phyloP scores from a whole-genome alignment of 140 eudicot genomes.

The Anethum foeniculum region DNA sequence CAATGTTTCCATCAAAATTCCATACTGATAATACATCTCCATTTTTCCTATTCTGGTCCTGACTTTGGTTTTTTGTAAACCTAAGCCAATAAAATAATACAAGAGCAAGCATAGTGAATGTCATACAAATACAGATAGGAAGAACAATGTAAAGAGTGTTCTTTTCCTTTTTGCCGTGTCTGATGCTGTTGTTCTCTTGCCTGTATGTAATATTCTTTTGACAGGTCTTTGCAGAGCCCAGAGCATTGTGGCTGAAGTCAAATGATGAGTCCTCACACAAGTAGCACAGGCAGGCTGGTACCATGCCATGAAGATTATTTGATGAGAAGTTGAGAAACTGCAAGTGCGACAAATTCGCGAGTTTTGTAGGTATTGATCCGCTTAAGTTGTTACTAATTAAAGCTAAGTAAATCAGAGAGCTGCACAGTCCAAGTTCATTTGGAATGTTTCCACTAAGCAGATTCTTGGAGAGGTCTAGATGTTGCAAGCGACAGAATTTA shows the following conservation, averaged over 20 bases:
- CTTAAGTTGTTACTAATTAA: neutral
- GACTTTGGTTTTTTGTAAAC: too few relatives aligned
- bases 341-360: neutral
- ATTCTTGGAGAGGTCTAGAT: constrained; percentile 6
- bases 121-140: too few relatives aligned
- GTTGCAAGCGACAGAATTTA: neutral
- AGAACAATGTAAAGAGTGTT: neutral
- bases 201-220: neutral
- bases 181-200: neutral
- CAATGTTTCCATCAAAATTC: too few relatives aligned
- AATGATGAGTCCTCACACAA: neutral
- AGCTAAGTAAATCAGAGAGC: neutral
- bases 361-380: neutral
- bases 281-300: constrained; percentile 2
- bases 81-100: too few relatives aligned
- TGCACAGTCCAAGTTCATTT: constrained; percentile 2
- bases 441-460: neutral
- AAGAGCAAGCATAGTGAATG: too few relatives aligned
- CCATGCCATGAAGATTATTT: neutral
- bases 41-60: too few relatives aligned
- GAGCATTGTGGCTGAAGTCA: neutral
- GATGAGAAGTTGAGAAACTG: neutral
- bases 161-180: neutral
- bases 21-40: too few relatives aligned
- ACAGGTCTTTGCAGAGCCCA: neutral